Conservation (phyloP, 2,329 filamentous ascomycete genomes). For the Cylindrodendrum hubeiense region DNA sequence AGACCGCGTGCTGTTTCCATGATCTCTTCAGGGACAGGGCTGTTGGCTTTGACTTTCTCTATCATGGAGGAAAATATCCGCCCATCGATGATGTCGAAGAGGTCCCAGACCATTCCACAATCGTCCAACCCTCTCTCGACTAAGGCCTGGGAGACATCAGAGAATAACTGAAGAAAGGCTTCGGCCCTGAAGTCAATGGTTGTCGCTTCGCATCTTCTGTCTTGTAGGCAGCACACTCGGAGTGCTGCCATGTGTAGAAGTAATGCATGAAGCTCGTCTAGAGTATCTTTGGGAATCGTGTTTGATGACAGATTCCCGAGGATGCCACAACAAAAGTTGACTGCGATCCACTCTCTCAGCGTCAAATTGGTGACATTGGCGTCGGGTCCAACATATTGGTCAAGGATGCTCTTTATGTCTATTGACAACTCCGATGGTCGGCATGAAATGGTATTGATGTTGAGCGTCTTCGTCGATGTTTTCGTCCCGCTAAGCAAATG, state of each 20-base stretch:
- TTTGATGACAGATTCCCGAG: constrained; percentile 4
- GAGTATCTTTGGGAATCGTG: not conserved
- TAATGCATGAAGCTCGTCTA: constrained; percentile 26
- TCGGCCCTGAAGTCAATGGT: not conserved
- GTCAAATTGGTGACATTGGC: not conserved
- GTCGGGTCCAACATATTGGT: not conserved
- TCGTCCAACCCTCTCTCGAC: constrained; percentile 2
- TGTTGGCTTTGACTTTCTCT: constrained; percentile 16
- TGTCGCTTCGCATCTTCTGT: constrained; percentile 24
- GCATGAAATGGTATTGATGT: not conserved
- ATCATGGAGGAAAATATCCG: constrained; percentile 44
- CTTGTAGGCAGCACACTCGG: constrained; percentile 26
- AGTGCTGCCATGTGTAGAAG: constrained; percentile 28
- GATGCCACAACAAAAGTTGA: constrained; percentile 28
- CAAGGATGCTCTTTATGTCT: not conserved
- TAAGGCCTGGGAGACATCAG: constrained; percentile 40
- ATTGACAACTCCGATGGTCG: not conserved
- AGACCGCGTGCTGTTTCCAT: constrained; percentile 9
- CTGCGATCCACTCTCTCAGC: constrained; percentile 23
- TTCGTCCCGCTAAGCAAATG: constrained; percentile 26
- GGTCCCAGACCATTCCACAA: constrained; percentile 38
- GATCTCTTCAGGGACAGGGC: constrained; percentile 8
- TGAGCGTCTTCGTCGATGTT: not conserved
- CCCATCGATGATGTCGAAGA: constrained; percentile 50
- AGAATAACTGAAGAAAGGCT: constrained; percentile 23